Evolutionary conservation across 2,329 filamentous ascomycete species (phyloP).

Genomic region (Fusarium kyushuense): DNA sequence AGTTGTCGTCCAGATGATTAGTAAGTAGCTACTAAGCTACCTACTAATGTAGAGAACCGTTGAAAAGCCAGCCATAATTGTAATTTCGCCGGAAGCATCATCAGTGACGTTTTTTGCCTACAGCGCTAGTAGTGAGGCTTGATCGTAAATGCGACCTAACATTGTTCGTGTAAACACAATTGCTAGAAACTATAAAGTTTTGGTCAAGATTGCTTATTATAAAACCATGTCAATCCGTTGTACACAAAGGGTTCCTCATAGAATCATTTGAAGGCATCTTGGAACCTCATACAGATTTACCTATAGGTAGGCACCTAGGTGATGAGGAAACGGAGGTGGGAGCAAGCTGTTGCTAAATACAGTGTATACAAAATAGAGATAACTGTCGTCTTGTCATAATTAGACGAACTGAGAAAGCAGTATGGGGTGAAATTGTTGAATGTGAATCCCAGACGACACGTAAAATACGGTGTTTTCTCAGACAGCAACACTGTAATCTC

Average conservation of each 20-base stretch:
- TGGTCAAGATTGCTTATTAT: not conserved
- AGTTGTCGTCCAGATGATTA: constrained; percentile 1
- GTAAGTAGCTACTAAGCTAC: too few relatives aligned
- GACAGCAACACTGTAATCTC: constrained; percentile 7
- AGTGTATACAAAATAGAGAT: constrained; percentile 23
- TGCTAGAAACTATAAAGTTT: not conserved
- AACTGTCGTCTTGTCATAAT: constrained; percentile 2
- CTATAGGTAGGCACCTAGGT: too few relatives aligned
- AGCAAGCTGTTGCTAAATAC: constrained; percentile 20
- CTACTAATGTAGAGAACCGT: constrained; percentile 16
- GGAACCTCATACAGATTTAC: too few relatives aligned
- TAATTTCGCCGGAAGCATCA: constrained; percentile 36
- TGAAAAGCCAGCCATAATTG: constrained; percentile 16
- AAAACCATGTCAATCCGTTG: not conserved
- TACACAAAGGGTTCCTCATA: not conserved
- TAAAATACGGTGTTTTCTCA: not conserved
- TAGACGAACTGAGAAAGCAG: constrained; percentile 3
- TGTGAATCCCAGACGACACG: constrained; percentile 7
- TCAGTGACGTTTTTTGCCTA: constrained; percentile 27
- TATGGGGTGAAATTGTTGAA: constrained; percentile 1
- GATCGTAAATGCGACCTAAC: constrained; percentile 25
- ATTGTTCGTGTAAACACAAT: not conserved
- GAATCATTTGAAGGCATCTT: not conserved
- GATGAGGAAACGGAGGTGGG: not conserved
- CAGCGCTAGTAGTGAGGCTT: constrained; percentile 13